Conservation (phyloP, 176 grass and related monocot species). For the Puccinellia tenuiflora region DNA sequence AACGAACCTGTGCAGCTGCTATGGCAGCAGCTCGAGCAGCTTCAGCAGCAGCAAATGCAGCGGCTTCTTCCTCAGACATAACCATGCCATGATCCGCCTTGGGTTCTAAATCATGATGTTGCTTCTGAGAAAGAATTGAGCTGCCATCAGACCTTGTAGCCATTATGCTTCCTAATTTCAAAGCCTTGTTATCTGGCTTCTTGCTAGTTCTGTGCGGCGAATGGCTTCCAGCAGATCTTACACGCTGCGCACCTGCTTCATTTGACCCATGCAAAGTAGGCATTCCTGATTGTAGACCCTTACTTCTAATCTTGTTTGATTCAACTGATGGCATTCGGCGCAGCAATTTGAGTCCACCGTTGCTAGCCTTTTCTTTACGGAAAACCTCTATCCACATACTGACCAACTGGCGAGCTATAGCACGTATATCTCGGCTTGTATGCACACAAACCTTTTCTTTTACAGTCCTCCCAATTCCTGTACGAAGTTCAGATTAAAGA, state of each 20-base stretch:
- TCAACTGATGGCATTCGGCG: slow-evolving; percentile 47
- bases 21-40: slow-evolving; percentile 83
- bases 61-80: slow-evolving; percentile 85
- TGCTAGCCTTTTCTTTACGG: slow-evolving; percentile 88
- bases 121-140: slow-evolving; percentile 42
- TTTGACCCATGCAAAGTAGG: slow-evolving; percentile 17
- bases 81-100: slow-evolving; percentile 34
- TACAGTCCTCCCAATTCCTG: slow-evolving; percentile 87
- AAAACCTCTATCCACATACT: slow-evolving; percentile 96
- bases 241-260: slow-evolving; percentile 43
- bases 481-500: slow-evolving; percentile 19
- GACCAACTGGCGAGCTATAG: slow-evolving; percentile 89
- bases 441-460: slow-evolving; percentile 98
- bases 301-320: slow-evolving; percentile 47
- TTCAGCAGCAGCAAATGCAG: slow-evolving; percentile 84
- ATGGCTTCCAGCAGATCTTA: slow-evolving; percentile 41
- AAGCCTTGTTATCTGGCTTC: slow-evolving; percentile 53
- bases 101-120: slow-evolving; percentile 29
- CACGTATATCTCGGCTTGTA: slow-evolving; percentile 97
- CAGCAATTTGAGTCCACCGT: slow-evolving; percentile 69
- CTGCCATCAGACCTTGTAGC: slow-evolving; percentile 49
- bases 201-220: slow-evolving; percentile 50
- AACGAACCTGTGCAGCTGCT: slow-evolving; percentile 75
- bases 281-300: slow-evolving; percentile 50
- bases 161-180: slow-evolving; percentile 46